Evolutionary conservation across 1,139 yeast species (phyloP), one percentile per base, ranked within the genome.

Genomic region (Trichomonascaceae sp.): DNA sequence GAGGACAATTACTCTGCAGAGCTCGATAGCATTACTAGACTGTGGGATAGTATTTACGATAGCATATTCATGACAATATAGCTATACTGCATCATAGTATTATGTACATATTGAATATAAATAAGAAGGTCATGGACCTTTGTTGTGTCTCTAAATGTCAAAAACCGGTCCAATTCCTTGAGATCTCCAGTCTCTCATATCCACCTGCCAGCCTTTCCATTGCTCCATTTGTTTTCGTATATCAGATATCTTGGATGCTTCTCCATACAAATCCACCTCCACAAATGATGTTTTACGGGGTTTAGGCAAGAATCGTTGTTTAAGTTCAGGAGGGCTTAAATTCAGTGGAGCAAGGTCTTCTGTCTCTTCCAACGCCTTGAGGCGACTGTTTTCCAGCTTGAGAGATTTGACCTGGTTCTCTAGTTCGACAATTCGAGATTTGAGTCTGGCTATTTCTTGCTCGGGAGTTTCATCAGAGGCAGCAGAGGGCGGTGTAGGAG

Each of bases 181-280:
- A 50, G 80, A 75, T 65, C 85, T 77, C 97, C 97, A 90, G 24
- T 70, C 66, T 20, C 88, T 77, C 95, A 90, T 87, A 64, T 90
- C 96, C 3, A 88, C 80, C 65, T 85, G 89, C 93, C 95, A 90
- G 45, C 83, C 84, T 61, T 83, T 82, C 96, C 96, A 90, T 59
- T 82, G 79, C 69, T 69, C 72, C 66, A 80, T 65, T 41, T 66
- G 66, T 53, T 64, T 62, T 13, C 66, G 60, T 49, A 63, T 61
- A 39, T 63, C 62, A 36, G 65, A 57, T 45, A 68, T 62, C 47
- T 61, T 58, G 41, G 64, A 57, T 12, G 68, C 64, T 50, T 68
- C 72, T 13, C 71, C 69, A 52, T 65, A 68, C 30, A 70, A 61
- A 38, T 70, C 74, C 17, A 70, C 67, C 44, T 68, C 73, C 12